These are phyloP conservation scores for Botrytis porri DNA, from an alignment of 2,329 filamentous ascomycete species.

Conservation along the genomic window DNA sequence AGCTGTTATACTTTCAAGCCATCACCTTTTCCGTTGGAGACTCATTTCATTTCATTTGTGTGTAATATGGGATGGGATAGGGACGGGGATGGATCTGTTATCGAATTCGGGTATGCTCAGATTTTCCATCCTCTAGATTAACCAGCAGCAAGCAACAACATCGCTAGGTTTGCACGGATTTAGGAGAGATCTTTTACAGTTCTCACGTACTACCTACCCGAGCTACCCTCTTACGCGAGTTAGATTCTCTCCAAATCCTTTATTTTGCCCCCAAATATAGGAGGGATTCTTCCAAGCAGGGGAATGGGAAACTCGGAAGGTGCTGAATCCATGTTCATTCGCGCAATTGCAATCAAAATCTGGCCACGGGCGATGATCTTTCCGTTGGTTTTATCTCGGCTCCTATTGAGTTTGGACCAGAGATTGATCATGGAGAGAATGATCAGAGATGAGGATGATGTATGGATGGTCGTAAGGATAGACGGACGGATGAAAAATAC, in stretches of 20 bases:
- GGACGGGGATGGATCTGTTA: background rate
- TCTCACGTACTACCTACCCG: slow-evolving; percentile 3
- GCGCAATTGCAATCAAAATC: slow-evolving; percentile 1
- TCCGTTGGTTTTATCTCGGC: slow-evolving; percentile 1
- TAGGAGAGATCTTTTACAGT: slow-evolving; percentile 12
- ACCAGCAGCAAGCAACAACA: background rate
- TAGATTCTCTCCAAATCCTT: background rate
- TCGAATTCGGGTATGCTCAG: background rate
- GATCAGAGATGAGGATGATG: background rate
- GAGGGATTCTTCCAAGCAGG: slow-evolving; percentile 14
- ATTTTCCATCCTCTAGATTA: background rate
- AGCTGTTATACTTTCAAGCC: background rate
- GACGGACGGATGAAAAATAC: background rate
- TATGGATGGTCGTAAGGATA: background rate
- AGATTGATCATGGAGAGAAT: background rate
- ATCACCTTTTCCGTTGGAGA: background rate
- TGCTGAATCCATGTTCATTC: slow-evolving; percentile 10
- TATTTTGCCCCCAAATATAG: background rate
- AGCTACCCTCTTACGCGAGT: background rate
- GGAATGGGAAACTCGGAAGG: slow-evolving; percentile 8
- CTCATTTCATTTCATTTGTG: background rate
- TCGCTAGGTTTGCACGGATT: slow-evolving; percentile 12
- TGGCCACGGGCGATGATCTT: background rate
- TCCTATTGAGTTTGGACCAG: background rate
- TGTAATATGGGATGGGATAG: background rate